Evolutionary conservation across 2,329 filamentous ascomycete species (phyloP).

Genomic region (Xylaria sp.): DNA sequence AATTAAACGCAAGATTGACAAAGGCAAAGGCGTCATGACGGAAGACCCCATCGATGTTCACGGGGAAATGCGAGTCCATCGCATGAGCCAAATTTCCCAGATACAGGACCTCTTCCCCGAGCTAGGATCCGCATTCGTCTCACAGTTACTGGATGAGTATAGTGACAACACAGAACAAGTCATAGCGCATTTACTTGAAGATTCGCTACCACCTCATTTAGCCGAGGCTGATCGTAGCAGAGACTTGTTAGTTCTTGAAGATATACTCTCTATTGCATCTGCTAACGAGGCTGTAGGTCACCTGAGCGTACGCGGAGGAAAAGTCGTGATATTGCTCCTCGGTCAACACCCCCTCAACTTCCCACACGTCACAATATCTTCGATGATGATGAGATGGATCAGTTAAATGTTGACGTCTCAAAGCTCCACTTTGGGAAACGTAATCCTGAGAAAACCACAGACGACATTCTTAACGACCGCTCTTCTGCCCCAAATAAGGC

Average conservation of each 20-base stretch:
- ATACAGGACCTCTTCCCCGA: slow-evolving; percentile 95
- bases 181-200: slow-evolving; percentile 80
- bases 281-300: slow-evolving; percentile 31
- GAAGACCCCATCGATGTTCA: slow-evolving; percentile 46
- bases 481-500: slow-evolving; percentile 75
- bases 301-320: slow-evolving; percentile 39
- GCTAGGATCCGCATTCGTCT: slow-evolving; percentile 80
- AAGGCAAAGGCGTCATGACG: slow-evolving; percentile 63
- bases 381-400: slow-evolving; percentile 80
- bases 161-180: slow-evolving; percentile 77
- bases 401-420: slow-evolving; percentile 67
- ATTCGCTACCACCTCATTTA: slow-evolving; percentile 73
- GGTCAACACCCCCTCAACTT: slow-evolving; percentile 61
- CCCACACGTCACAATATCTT: slow-evolving; percentile 74
- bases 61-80: slow-evolving; percentile 72
- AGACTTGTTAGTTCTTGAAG: slow-evolving; percentile 55
- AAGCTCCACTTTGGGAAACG: slow-evolving; percentile 81
- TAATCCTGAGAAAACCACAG: slow-evolving; percentile 67
- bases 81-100: slow-evolving; percentile 82
- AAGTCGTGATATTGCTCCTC: slow-evolving; percentile 58
- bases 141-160: slow-evolving; percentile 80
- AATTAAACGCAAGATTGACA: slow-evolving; percentile 62
- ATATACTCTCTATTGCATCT: background rate
- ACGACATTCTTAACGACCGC: slow-evolving; percentile 71
- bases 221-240: slow-evolving; percentile 67